Percentiles rank a stretch among this genome's conserved stretches.
These are phyloP conservation scores for Rutidosis leptorrhynchoides DNA, from an alignment of 129 eudicot species.

Conservation along the genomic window DNA sequence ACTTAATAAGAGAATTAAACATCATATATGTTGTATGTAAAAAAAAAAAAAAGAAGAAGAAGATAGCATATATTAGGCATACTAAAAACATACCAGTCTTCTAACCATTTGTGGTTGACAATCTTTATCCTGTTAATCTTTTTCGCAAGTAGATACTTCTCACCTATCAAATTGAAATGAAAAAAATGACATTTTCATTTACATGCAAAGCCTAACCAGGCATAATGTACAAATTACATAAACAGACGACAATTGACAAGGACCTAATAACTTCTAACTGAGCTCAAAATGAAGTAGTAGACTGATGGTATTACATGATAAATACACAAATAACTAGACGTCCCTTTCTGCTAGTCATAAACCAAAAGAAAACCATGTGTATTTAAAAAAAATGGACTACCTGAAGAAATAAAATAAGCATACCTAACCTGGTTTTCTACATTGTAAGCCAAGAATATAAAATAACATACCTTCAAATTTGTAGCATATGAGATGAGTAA, in stretches of 20 bases:
- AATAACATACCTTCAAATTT: slow-evolving; percentile 74
- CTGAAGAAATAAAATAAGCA: not conserved
- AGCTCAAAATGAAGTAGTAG: not conserved
- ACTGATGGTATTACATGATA: not conserved
- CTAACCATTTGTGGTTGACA: slow-evolving; percentile 85
- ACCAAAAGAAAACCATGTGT: slow-evolving; percentile 1
- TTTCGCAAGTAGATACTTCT: slow-evolving; percentile 91
- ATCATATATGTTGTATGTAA: not conserved
- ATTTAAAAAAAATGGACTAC: not conserved
- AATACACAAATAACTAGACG: not conserved
- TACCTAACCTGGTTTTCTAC: not conserved
- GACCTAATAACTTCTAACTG: not conserved
- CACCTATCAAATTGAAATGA: slow-evolving; percentile 45
- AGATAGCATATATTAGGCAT: slow-evolving; percentile 17
- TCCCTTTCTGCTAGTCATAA: not conserved
- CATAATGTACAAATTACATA: slow-evolving; percentile 13
- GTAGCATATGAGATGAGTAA: slow-evolving; percentile 96
- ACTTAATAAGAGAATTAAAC: not conserved
- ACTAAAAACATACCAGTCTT: slow-evolving; percentile 61
- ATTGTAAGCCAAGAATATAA: not conserved
- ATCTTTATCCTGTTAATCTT: slow-evolving; percentile 69
- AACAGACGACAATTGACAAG: not conserved
- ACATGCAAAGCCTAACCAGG: not conserved
- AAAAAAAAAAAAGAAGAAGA: not conserved
- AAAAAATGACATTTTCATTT: not conserved